These are phyloP conservation scores for Cymodocea nodosa DNA, from an alignment of 116 monocot species.

Conservation along the genomic window DNA sequence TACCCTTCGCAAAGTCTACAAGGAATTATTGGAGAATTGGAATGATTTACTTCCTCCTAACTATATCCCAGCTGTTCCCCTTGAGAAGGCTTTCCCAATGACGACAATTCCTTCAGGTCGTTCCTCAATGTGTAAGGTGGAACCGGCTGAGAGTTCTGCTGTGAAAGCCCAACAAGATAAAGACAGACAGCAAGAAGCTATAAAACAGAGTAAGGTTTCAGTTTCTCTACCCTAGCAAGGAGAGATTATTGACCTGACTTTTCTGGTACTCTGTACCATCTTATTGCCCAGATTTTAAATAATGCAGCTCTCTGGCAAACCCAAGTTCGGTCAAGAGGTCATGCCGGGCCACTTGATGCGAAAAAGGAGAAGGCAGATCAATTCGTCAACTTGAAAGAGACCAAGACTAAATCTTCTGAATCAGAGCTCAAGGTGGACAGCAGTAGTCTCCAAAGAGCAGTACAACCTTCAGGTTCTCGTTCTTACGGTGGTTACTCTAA, in stretches of 20 bases:
- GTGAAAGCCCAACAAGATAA: constrained; percentile 25
- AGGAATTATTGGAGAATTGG: constrained; percentile 92
- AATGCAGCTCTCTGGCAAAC: constrained; percentile 37
- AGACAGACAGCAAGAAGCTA: constrained; percentile 23
- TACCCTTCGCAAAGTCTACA: constrained; percentile 93
- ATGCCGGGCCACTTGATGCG: constrained; percentile 12
- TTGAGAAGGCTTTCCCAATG: constrained; percentile 91
- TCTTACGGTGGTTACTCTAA: constrained; percentile 11
- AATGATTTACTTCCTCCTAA: constrained; percentile 82
- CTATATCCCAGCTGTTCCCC: constrained; percentile 90
- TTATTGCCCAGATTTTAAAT: constrained; percentile 22
- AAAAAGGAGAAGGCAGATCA: constrained; percentile 33
- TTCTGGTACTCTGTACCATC: constrained; percentile 8
- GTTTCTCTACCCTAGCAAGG: constrained; percentile 10
- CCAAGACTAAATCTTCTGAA: not conserved
- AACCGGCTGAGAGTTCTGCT: constrained; percentile 26
- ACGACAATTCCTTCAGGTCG: constrained; percentile 52
- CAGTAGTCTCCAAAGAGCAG: constrained; percentile 10
- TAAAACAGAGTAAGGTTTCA: constrained; percentile 18
- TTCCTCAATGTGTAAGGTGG: constrained; percentile 29
- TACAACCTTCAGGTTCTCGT: constrained; percentile 15
- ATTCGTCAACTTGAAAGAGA: constrained; percentile 18
- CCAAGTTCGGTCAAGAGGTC: constrained; percentile 19
- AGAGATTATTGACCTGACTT: constrained; percentile 18
- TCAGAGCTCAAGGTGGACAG: constrained; percentile 18